Percentiles rank a stretch among this genome's conserved stretches.
These are phyloP conservation scores for Candolleomyces efflorescens DNA, from an alignment of 768 basidiomycete species.

Conservation along the genomic window DNA sequence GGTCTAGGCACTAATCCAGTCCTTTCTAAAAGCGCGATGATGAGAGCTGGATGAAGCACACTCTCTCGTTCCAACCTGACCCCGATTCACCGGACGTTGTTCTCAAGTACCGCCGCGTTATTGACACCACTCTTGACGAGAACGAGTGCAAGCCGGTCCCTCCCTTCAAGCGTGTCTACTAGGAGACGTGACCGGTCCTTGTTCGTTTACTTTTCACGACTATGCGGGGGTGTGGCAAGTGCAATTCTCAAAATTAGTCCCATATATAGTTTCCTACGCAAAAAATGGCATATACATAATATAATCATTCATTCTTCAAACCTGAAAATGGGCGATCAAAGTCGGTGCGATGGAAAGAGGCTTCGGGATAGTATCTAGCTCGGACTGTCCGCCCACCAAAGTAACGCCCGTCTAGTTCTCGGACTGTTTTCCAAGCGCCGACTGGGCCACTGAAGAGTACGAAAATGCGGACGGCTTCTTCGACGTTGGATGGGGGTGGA, in stretches of 20 bases:
- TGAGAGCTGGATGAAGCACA: conserved; percentile 91
- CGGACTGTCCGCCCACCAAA: conserved; percentile 85
- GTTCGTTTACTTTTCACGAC: neutral
- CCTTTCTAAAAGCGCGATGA: conserved; percentile 72
- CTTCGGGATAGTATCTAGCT: conserved; percentile 78
- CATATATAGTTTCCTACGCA: conserved; percentile 11
- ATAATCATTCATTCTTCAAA: too few species aligned
- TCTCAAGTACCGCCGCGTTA: conserved; percentile 87
- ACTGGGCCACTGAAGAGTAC: conserved; percentile 87
- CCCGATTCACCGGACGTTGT: conserved; percentile 74
- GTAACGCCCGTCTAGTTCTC: conserved; percentile 88
- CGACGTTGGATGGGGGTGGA: conserved; percentile 58
- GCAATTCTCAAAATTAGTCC: neutral
- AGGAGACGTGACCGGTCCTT: conserved; percentile 17
- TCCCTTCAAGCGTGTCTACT: conserved; percentile 97
- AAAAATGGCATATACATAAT: conserved; percentile 10
- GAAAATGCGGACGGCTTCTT: conserved; percentile 90
- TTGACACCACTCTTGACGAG: conserved; percentile 84
- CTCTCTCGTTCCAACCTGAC: conserved; percentile 89
- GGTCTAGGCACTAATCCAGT: neutral
- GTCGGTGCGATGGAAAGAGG: conserved; percentile 42
- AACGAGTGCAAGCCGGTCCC: conserved; percentile 96
- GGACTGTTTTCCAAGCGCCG: conserved; percentile 94
- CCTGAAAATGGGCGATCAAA: conserved; percentile 44
- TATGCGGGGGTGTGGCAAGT: neutral